Base-by-base conservation (phyloP, 345 rosid species). In the Gossypium herbaceum region DNA sequence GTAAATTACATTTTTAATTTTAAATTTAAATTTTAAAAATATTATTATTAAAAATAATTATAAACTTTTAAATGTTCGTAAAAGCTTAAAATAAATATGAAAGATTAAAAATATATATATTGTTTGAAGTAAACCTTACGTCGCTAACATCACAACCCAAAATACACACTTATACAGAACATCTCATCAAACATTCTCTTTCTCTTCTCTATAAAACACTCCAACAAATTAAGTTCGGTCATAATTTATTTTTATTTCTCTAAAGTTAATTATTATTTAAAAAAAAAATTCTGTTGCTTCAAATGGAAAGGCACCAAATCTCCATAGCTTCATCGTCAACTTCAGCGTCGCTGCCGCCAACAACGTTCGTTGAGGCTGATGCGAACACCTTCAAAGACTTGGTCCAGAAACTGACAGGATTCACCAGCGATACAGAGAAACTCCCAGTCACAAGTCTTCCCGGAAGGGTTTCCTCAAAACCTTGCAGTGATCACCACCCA, bases 351-450 rank as follows among this genome's bases (percentile, higher is more conserved):
- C n/a, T 80, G 6, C n/a, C 81, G 6, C 77, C 82, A 9, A 82
- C 89, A 16, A 82, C 89, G 34, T 86, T 82, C 44, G 83, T 86
- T 24, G 87, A 84, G 51, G 87, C 89, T 4, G 87, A 86, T 60
- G 59, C 84, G 2, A 61, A 57, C 77, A 73, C 78, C 16, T 86
- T 86, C 79, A 69, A 83, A 54, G 89, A 86, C 34, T 72, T 86
- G 4, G 89, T 86, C 78, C 89, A 86, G 50, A 84, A 73, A 69
- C 81, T 86, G 3, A 86, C 89, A 2, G 89, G 89, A 22, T 79
- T 79, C 56, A 20, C 84, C 62, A 41, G 74, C 57, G 80, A 66
- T 69, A 11, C 76, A 1, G 68, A 77, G 2, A 76, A 74, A 2
- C 81, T 73, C 19, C 84, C 80, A 1, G 63, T 43, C 44, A 81